phyloP scores from a whole-genome alignment of 164 flowering plant genomes.

The Aristolochia contorta region DNA sequence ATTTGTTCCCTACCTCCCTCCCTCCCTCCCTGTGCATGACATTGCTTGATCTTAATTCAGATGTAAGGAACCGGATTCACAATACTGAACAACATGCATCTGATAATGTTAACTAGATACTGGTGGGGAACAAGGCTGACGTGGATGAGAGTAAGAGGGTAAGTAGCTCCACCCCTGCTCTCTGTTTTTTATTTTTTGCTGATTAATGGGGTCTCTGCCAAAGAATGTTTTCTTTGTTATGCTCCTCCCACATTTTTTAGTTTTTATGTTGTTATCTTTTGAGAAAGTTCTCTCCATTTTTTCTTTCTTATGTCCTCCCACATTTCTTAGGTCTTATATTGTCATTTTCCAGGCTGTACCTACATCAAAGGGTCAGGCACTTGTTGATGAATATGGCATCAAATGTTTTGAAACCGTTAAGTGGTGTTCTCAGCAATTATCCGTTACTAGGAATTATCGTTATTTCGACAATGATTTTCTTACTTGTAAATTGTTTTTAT shows the following conservation, averaged over 20 bases:
- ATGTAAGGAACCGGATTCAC: conserved; percentile 83
- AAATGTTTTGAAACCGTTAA: conserved; percentile 84
- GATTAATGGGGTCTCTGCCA: not conserved
- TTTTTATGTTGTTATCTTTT: no score
- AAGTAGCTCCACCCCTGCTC: not conserved
- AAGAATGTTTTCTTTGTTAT: not conserved
- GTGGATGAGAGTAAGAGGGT: conserved; percentile 97
- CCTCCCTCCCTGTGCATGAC: conserved; percentile 1
- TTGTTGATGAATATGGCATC: conserved; percentile 88
- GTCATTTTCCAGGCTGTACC: conserved; percentile 58
- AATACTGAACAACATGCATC: conserved; percentile 89
- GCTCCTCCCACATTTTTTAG: not conserved
- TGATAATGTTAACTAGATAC: conserved; percentile 80
- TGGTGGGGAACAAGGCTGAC: conserved; percentile 94
- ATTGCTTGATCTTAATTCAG: conserved; percentile 18
- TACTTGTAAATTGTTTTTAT: no score
- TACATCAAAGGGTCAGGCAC: conserved; percentile 79
- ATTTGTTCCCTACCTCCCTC: conserved; percentile 13
- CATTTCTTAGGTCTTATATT: not conserved
- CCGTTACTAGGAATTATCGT: not conserved
- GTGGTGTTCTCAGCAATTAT: conserved; percentile 8
- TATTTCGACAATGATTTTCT: no score
- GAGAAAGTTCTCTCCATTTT: not conserved
- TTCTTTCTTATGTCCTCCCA: not conserved
- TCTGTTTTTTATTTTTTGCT: not conserved